Conservation (phyloP, 345 rosid genomes). For the Arabis hirsuta region DNA sequence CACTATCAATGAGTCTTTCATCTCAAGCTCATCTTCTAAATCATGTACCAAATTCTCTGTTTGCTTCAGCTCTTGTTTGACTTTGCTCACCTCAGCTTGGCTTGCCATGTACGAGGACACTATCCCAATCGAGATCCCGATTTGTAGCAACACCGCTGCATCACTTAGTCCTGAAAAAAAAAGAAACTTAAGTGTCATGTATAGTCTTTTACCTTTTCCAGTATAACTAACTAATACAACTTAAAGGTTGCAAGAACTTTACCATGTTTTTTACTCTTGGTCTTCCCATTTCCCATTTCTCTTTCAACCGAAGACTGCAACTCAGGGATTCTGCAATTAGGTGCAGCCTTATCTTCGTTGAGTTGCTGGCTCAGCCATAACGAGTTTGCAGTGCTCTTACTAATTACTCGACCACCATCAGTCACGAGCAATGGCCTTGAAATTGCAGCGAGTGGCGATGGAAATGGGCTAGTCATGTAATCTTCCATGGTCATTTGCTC, state of each 20-base stretch:
- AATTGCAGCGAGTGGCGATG: conserved; percentile 49
- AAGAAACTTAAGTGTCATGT: conserved; percentile 27
- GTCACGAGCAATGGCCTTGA: conserved; percentile 71
- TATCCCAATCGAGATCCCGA: conserved; percentile 77
- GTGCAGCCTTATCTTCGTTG: conserved; percentile 30
- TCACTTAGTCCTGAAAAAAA: conserved; percentile 51
- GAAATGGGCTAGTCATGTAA: conserved; percentile 50
- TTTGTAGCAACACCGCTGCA: conserved; percentile 56
- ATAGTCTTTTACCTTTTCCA: neutral
- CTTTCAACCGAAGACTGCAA: conserved; percentile 25
- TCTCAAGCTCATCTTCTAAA: conserved; percentile 81
- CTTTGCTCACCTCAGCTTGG: conserved; percentile 58
- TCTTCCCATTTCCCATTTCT: conserved; percentile 35
- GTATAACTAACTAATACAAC: neutral
- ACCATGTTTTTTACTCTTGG: conserved; percentile 41
- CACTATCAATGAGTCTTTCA: conserved; percentile 59
- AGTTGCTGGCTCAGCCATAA: conserved; percentile 32
- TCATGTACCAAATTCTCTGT: conserved; percentile 86
- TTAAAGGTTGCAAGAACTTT: conserved; percentile 14
- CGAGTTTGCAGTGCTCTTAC: conserved; percentile 48
- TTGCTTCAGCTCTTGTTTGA: conserved; percentile 67
- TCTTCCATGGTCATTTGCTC: conserved; percentile 56
- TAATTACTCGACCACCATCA: conserved; percentile 65
- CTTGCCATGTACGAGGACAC: conserved; percentile 59
- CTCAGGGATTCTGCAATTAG: neutral